Base-by-base conservation (phyloP, 2,329 filamentous ascomycete species). In the Zymoseptoria passerinii region DNA sequence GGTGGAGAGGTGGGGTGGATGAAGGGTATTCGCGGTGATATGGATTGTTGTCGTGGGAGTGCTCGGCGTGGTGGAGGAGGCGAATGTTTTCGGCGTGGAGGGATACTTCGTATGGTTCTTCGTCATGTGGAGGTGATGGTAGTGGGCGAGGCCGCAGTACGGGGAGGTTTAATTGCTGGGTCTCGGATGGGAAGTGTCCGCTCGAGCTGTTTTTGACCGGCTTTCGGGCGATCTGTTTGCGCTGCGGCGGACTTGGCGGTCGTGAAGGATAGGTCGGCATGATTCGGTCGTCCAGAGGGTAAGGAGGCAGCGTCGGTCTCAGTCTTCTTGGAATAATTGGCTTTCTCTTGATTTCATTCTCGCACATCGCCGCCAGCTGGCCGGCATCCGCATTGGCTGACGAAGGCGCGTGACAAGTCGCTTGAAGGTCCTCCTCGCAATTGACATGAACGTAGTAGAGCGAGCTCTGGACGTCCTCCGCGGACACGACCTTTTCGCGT, bases 371-470 rank as follows among this genome's bases (percentile, higher is more conserved):
- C 9, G 58, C 28, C 4, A 68, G 56, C n/a, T 62, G 59, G 8
- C 61, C 61, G 13, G 66, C 65, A 52, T 68, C 50, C 4, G 60
- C 54, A 18, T 66, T 61, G 48, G 64, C 62, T 2, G 66, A 68
- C 10, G 63, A 61, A n/a, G 53, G 59, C 40, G 57, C 58, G 9
- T 18, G 50, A 5, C 55, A 52, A 5, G 77, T 71, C 29, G 75
- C 70, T 28, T 75, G 71, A 58, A 89, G 83, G 48, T 83, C 79
- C 3, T 83, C 81, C 1, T 81, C 79, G 13, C 57, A 58, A 59
- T 90, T 82, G 48, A 95, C 82, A 74, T 97, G 92, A 55, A 96
- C 78, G 71, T 94, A 97, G 75, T 97, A 99, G 4, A 99, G 80
- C 13, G 88, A 95, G 67, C 85, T 90, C 57, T 87, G 84, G 53